These are phyloP conservation scores for Paramyrothecium roridum DNA, from an alignment of 2,329 filamentous ascomycete genomes.

Conservation along the genomic window DNA sequence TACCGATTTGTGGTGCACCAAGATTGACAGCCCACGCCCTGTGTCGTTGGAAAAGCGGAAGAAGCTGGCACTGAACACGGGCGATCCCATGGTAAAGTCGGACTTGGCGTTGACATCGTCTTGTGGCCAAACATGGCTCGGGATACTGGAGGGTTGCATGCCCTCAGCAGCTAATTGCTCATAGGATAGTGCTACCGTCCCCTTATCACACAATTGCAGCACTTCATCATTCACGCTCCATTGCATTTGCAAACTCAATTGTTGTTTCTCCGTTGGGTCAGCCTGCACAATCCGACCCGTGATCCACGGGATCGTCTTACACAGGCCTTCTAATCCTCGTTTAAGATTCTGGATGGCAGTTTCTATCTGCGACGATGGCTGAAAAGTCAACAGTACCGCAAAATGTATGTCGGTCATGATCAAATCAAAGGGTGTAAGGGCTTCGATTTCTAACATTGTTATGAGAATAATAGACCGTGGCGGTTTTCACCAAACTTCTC, in stretches of 20 bases:
- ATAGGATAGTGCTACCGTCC: no score
- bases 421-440: background rate
- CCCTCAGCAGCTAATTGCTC: background rate
- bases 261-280: background rate
- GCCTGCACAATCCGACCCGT: background rate
- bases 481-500: no score
- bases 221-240: no score
- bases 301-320: background rate
- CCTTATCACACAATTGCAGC: no score
- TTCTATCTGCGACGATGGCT: background rate
- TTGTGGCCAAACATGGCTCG: background rate
- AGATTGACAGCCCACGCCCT: background rate
- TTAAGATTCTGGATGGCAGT: background rate
- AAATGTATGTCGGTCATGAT: background rate
- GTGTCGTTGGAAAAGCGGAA: background rate
- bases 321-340: background rate
- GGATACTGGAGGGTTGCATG: background rate
- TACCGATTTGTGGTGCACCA: background rate
- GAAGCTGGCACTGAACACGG: background rate
- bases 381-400: background rate
- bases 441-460: slow-evolving; percentile 17
- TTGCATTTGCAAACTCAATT: background rate
- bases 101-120: background rate
- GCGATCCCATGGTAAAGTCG: background rate
- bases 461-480: no score